Percentiles rank a stretch among this genome's conserved stretches.
Evolutionary conservation across 768 basidiomycete species (phyloP).

Genomic region (Tephrocybe sp.): DNA sequence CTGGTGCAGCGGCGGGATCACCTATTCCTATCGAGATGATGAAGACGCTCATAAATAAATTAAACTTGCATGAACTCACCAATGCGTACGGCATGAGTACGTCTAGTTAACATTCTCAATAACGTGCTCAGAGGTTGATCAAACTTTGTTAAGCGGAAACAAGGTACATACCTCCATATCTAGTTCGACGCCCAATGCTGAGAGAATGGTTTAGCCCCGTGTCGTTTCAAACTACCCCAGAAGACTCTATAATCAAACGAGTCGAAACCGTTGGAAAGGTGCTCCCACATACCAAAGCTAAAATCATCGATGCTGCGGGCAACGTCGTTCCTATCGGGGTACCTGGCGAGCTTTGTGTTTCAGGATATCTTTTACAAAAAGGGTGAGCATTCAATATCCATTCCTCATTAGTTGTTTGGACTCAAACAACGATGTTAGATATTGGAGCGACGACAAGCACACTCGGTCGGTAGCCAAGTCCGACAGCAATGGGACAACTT

Average conservation of each 20-base stretch:
- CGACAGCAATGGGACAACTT: slow-evolving; percentile 53
- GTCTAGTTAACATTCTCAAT: slow-evolving; percentile 22
- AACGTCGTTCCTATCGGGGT: slow-evolving; percentile 66
- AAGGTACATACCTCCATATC: slow-evolving; percentile 48
- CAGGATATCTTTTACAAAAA: slow-evolving; percentile 79
- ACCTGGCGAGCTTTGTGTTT: slow-evolving; percentile 70
- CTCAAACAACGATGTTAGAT: slow-evolving; percentile 36
- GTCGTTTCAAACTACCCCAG: slow-evolving; percentile 74
- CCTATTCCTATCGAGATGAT: slow-evolving; percentile 79
- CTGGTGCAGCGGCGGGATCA: slow-evolving; percentile 81
- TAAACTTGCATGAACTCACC: slow-evolving; percentile 71
- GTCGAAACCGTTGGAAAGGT: slow-evolving; percentile 81
- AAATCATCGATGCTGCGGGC: slow-evolving; percentile 57
- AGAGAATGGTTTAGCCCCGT: slow-evolving; percentile 56
- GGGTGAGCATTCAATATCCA: slow-evolving; percentile 42
- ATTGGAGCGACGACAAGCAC: slow-evolving; percentile 74
- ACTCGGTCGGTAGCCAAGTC: slow-evolving; percentile 56
- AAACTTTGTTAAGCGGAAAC: slow-evolving; percentile 60
- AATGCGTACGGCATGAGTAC: slow-evolving; percentile 87
- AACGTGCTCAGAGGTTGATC: slow-evolving; percentile 2
- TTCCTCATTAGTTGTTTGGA: neutral
- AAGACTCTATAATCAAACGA: slow-evolving; percentile 68
- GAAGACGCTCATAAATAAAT: slow-evolving; percentile 61
- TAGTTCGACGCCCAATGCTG: neutral
- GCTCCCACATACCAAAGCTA: slow-evolving; percentile 76